Conservation (phyloP, 1,139 yeast genomes). For the Kodamaea anthophila region DNA sequence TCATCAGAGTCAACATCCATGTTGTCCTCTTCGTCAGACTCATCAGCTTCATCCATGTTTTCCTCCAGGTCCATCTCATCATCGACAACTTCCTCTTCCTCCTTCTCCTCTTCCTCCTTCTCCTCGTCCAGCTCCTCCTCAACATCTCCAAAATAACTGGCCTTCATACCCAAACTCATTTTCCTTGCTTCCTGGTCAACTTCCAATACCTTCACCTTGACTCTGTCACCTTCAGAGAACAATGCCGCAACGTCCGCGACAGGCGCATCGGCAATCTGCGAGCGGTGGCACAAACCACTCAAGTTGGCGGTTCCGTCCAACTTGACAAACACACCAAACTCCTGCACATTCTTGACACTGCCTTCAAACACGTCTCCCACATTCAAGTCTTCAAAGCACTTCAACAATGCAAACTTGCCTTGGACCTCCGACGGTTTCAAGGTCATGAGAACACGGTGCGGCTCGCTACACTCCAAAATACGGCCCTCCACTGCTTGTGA, state of each 20-base stretch:
- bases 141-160: slow-evolving; percentile 65
- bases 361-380: slow-evolving; percentile 76
- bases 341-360: slow-evolving; percentile 69
- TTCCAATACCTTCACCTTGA: slow-evolving; percentile 70
- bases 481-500: slow-evolving; percentile 77
- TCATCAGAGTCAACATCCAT: slow-evolving; percentile 18
- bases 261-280: slow-evolving; percentile 71
- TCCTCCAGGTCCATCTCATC: slow-evolving; percentile 18
- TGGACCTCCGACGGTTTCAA: slow-evolving; percentile 76
- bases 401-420: slow-evolving; percentile 55
- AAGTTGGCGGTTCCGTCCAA: slow-evolving; percentile 69
- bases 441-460: slow-evolving; percentile 66
- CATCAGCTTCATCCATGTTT: slow-evolving; percentile 12
- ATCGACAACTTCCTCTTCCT: slow-evolving; percentile 19
- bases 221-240: slow-evolving; percentile 85
- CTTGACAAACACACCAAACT: slow-evolving; percentile 85
- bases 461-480: slow-evolving; percentile 56
- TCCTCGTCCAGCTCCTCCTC: slow-evolving; percentile 25
- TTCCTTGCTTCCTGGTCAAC: slow-evolving; percentile 63
- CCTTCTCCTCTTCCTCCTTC: slow-evolving; percentile 16
- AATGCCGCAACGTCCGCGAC: slow-evolving; percentile 49
- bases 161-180: slow-evolving; percentile 87
- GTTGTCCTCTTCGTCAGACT: slow-evolving; percentile 12
- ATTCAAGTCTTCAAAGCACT: slow-evolving; percentile 57
- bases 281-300: slow-evolving; percentile 82